Percentiles rank a stretch among this genome's conserved stretches.
phyloP scores from a whole-genome alignment of 129 eudicot genomes.

The Centaurea solstitialis region DNA sequence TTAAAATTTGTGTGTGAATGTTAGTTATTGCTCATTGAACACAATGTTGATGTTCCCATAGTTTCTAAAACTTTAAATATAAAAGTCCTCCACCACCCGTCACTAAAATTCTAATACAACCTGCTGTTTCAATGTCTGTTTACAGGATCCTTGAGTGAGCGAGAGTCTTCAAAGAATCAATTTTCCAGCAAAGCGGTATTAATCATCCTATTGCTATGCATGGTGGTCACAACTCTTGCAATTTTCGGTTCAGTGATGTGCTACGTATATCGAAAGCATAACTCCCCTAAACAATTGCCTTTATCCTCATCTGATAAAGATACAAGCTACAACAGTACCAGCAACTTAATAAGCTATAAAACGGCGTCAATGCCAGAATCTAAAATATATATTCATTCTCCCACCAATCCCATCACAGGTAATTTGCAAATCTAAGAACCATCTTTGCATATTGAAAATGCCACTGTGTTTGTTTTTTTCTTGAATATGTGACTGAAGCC shows the following conservation, averaged over 20 bases:
- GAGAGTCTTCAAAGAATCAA: constrained; percentile 46
- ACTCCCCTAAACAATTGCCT: constrained; percentile 39
- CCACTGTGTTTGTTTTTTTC: neutral
- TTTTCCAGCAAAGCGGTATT: constrained; percentile 52
- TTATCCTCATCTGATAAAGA: constrained; percentile 61
- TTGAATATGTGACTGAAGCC: neutral
- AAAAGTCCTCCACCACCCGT: neutral
- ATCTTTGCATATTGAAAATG: neutral
- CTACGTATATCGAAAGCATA: constrained; percentile 49
- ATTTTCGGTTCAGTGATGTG: constrained; percentile 48
- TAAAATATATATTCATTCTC: constrained; percentile 36
- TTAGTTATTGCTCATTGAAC: neutral
- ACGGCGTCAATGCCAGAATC: constrained; percentile 48
- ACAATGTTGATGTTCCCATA: neutral
- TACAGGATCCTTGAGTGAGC: constrained; percentile 49
- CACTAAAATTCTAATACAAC: neutral
- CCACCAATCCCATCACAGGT: constrained; percentile 55
- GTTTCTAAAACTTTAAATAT: neutral
- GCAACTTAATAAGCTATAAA: constrained; percentile 66
- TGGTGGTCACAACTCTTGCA: constrained; percentile 50
- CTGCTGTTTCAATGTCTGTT: constrained; percentile 21
- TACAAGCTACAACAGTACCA: constrained; percentile 65
- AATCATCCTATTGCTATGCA: constrained; percentile 56
- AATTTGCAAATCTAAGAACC: constrained; percentile 2
- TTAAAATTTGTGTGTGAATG: neutral